Conservation (phyloP, 352 stramenopile species). For the Elongisporangium undulatum region DNA sequence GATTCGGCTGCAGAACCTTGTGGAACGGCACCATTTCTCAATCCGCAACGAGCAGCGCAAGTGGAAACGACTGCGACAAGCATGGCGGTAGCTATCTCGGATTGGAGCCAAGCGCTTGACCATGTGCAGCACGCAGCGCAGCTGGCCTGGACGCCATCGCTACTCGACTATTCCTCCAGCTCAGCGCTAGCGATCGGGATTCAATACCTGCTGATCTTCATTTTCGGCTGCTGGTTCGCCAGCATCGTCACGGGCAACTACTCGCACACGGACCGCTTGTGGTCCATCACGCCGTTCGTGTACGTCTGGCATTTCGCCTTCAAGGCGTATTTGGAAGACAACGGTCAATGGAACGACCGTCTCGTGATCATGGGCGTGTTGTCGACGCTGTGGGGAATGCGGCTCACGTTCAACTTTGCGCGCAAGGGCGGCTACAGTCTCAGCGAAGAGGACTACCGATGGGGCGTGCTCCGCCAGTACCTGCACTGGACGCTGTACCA, state of each 20-base stretch:
- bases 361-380: slow-evolving; percentile 78
- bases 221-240: slow-evolving; percentile 49
- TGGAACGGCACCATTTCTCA: background rate
- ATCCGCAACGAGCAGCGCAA: background rate
- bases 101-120: slow-evolving; percentile 22
- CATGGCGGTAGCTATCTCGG: background rate
- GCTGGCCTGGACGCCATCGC: slow-evolving; percentile 25
- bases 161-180: slow-evolving; percentile 33
- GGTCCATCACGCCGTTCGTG: slow-evolving; percentile 84
- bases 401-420: slow-evolving; percentile 91
- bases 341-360: slow-evolving; percentile 41
- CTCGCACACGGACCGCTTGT: slow-evolving; percentile 91
- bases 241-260: slow-evolving; percentile 85
- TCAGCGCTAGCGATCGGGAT: slow-evolving; percentile 36
- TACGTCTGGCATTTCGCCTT: slow-evolving; percentile 84
- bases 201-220: slow-evolving; percentile 35
- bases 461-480: slow-evolving; percentile 73
- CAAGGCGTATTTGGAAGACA: slow-evolving; percentile 55
- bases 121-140: slow-evolving; percentile 24
- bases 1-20: background rate
- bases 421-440: slow-evolving; percentile 89
- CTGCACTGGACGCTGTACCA: slow-evolving; percentile 84
- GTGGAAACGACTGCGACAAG: background rate
- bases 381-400: slow-evolving; percentile 80
- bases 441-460: slow-evolving; percentile 91